Conservation (phyloP, 192 early-diverging fungal species). For the Backusella macrospora region DNA sequence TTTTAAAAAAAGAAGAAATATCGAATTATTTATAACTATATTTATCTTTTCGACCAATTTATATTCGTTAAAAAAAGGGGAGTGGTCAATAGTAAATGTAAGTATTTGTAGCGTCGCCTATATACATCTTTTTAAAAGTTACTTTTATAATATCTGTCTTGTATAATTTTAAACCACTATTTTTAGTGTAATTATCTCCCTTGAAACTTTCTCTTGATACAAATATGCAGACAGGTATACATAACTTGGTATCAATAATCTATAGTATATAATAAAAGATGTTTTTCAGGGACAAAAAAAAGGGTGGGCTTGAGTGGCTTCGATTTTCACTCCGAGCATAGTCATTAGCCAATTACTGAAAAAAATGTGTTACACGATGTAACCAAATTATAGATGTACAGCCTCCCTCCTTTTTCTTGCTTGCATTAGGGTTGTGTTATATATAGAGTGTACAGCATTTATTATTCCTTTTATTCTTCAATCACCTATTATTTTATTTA, state of each 20-base stretch:
- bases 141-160: not conserved
- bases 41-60: not conserved
- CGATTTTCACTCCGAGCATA: not conserved
- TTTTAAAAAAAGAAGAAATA: not conserved
- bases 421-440: constrained; percentile 2
- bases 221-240: not conserved
- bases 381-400: constrained; percentile 10
- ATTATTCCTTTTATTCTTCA: not conserved
- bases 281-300: constrained; percentile 6
- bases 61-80: not conserved
- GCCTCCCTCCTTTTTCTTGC: constrained; percentile 16
- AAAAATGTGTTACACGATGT: constrained; percentile 1
- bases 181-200: not conserved
- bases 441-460: not conserved
- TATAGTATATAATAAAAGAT: not conserved
- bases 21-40: not conserved
- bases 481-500: not conserved
- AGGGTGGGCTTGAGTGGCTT: not conserved
- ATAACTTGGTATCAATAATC: not conserved
- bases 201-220: constrained; percentile 3
- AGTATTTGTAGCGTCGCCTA: not conserved
- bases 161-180: not conserved
- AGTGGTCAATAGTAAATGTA: not conserved
- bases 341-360: constrained; percentile 9
- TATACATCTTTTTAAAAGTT: not conserved